Percentiles rank a stretch among this genome's conserved stretches.
phyloP scores from a whole-genome alignment of 2,329 filamentous ascomycete species.

The Plenodomus biglobosus region DNA sequence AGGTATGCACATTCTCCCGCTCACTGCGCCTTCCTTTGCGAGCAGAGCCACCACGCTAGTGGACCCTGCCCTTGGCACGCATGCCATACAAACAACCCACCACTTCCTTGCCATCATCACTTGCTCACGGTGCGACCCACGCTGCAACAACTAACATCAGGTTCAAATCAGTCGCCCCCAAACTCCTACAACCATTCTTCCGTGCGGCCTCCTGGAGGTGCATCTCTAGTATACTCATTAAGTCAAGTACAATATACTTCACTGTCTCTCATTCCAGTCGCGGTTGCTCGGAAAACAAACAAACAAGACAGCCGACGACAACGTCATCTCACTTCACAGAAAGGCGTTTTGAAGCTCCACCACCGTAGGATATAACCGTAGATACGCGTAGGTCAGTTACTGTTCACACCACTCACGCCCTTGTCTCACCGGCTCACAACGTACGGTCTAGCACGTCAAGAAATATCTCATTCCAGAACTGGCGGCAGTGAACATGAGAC shows the following conservation, averaged over 20 bases:
- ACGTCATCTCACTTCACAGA: neutral
- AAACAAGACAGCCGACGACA: constrained; percentile 16
- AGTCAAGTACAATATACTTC: constrained; percentile 21
- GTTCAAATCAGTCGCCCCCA: constrained; percentile 7
- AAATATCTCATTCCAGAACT: constrained; percentile 3
- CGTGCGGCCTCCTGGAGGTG: constrained; percentile 25
- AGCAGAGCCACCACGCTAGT: constrained; percentile 20
- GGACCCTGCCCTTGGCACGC: constrained; percentile 24
- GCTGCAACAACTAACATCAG: constrained; percentile 12
- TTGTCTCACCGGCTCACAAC: constrained; percentile 12
- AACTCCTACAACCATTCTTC: constrained; percentile 22
- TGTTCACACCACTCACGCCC: neutral
- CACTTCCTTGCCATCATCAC: constrained; percentile 9
- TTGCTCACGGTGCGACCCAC: constrained; percentile 15
- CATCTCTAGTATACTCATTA: constrained; percentile 42
- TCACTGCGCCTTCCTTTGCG: constrained; percentile 23
- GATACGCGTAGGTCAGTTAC: constrained; percentile 8
- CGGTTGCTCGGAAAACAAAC: constrained; percentile 1
- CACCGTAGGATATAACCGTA: neutral
- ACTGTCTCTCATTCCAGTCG: constrained; percentile 20
- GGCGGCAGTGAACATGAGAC: constrained; percentile 37
- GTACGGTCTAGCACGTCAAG: constrained; percentile 2
- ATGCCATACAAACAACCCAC: constrained; percentile 22
- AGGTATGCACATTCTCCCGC: constrained; percentile 17
- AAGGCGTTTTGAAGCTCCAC: neutral